Conservation (phyloP, 2,329 filamentous ascomycete species). For the Helotiales sp. region DNA sequence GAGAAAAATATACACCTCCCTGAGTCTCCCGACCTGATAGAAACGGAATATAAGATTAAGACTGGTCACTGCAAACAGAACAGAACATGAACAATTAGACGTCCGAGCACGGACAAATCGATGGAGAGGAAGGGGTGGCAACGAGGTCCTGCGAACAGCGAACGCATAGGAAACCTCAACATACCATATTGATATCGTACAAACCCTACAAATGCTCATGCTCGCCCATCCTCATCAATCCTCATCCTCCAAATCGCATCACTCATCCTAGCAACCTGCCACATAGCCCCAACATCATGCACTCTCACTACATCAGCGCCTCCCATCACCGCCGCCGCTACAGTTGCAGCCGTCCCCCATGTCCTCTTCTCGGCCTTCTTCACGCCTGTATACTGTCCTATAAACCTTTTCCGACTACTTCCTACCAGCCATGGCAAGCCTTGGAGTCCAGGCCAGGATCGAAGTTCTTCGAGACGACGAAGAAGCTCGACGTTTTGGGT, state of each 20-base stretch:
- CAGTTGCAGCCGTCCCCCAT: slow-evolving; percentile 86
- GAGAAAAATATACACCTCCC: too few relatives aligned
- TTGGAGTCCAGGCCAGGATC: slow-evolving; percentile 61
- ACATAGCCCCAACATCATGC: slow-evolving; percentile 89
- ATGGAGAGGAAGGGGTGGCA: too few relatives aligned
- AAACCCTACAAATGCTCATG: too few relatives aligned
- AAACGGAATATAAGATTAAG: too few relatives aligned
- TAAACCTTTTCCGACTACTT: slow-evolving; percentile 84
- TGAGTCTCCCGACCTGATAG: too few relatives aligned
- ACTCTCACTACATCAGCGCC: slow-evolving; percentile 92
- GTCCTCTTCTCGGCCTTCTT: slow-evolving; percentile 66
- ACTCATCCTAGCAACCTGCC: slow-evolving; percentile 77
- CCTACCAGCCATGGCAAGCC: slow-evolving; percentile 88
- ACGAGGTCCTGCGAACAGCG: too few relatives aligned
- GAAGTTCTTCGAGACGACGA: slow-evolving; percentile 62
- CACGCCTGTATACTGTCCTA: slow-evolving; percentile 80
- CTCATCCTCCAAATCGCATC: slow-evolving; percentile 80
- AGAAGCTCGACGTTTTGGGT: slow-evolving; percentile 82
- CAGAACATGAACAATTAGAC: too few relatives aligned
- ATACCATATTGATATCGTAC: too few relatives aligned
- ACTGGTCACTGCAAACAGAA: too few relatives aligned
- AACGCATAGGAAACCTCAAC: too few relatives aligned
- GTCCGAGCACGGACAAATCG: too few relatives aligned
- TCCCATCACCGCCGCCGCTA: slow-evolving; percentile 80
- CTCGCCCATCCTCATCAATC: too few relatives aligned